Evolutionary conservation across 78 protist species (phyloP), one percentile per base, ranked within the genome.

Genomic region (Polysphondylium violaceum): DNA sequence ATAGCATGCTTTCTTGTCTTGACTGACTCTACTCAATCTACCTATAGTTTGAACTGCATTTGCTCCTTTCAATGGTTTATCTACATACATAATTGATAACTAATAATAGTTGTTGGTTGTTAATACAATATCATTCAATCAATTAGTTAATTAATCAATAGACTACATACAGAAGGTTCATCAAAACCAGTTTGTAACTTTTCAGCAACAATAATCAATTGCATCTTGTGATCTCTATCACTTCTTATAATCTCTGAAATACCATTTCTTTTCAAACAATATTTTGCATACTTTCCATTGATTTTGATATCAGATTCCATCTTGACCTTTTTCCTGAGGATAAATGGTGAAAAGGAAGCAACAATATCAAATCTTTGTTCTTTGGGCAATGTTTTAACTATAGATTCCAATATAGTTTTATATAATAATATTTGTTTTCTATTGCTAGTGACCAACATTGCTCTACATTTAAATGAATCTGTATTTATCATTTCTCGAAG

Each of bases 121-220:
- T n/a, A n/a, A n/a, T n/a, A n/a, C n/a, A n/a, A n/a, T n/a, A n/a
- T n/a, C n/a, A n/a, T n/a, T n/a, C n/a, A n/a, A n/a, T 51, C 16
- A 51, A 16, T 19, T 51, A 16, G 16, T 51, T 51, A 16, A 51
- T 51, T 51, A 16, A 51, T 14, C 16, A 16, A 51, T 51, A 14
- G 14, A 51, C 58, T 16, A 19, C 58, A 51, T 16, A n/a, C n/a
- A n/a, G 85, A 43, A 8, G 93, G 93, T 61, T 87, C 93, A 61
- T 87, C 83, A 36, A 87, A 87, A 44, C 93, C 93, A 69, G 93
- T 73, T 73, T 63, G 71, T 40, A 87, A 35, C 35, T 87, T 87
- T 43, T 87, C 93, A 0, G 93, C 81, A 41, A 87, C 93, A 33
- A 87, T 87, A 19, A 87, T 87, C 43, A 87, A 55, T 55, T 76